Evolutionary conservation across 1,139 yeast genomes (phyloP).

Genomic region (Yamadazyma oceani): DNA sequence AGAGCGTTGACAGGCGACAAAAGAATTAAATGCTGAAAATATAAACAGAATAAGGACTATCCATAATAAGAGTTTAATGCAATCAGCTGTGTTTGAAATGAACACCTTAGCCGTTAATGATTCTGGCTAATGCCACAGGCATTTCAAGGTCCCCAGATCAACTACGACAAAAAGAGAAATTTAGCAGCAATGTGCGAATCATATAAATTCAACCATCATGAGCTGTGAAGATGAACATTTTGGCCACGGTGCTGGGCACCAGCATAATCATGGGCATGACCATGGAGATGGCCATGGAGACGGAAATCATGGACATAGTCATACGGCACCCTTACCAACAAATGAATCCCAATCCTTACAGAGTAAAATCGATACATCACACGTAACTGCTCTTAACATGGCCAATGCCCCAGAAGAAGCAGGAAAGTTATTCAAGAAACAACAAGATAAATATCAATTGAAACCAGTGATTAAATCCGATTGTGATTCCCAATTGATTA

Average conservation of each 20-base stretch:
- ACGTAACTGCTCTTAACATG: constrained; percentile 65
- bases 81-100: no score
- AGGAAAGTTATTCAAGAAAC: constrained; percentile 48
- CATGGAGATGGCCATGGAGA: constrained; percentile 21
- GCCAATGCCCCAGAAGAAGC: constrained; percentile 52
- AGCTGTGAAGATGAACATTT: constrained; percentile 43
- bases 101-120: no score
- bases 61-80: no score
- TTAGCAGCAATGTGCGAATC: neutral
- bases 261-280: constrained; percentile 20
- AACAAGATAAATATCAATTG: constrained; percentile 41
- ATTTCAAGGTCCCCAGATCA: no score
- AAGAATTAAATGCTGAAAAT: no score
- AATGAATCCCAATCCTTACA: constrained; percentile 67
- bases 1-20: no score
- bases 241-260: no score
- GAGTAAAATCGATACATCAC: constrained; percentile 58
- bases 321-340: constrained; percentile 71
- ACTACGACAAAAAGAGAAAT: neutral
- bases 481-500: constrained; percentile 75
- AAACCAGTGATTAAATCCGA: constrained; percentile 65
- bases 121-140: no score
- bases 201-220: constrained; percentile 20
- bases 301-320: constrained; percentile 27
- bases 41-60: no score